These are phyloP conservation scores for Daldinia loculata DNA, from an alignment of 495 filamentous ascomycete genomes.

Conservation along the genomic window DNA sequence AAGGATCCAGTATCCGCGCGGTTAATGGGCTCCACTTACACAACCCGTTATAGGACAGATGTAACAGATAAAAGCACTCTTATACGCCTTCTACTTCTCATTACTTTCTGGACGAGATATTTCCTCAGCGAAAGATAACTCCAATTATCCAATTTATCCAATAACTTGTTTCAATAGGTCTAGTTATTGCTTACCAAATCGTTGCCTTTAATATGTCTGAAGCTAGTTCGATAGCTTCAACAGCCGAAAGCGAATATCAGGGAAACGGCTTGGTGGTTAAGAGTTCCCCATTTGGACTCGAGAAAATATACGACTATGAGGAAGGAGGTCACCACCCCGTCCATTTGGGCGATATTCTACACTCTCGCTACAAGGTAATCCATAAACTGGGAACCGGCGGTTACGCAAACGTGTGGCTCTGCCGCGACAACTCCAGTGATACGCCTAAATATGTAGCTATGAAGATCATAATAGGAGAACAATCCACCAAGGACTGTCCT, in stretches of 20 bases:
- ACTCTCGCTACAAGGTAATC: conserved; percentile 49
- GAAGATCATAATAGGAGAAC: conserved; percentile 44
- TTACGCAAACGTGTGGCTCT: conserved; percentile 52
- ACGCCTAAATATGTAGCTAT: conserved; percentile 40
- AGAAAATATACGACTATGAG: conserved; percentile 43
- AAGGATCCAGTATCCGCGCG: background rate
- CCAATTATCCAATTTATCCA: background rate
- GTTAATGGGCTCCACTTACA: background rate
- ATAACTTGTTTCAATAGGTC: background rate
- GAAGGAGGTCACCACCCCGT: conserved; percentile 53
- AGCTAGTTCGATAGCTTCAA: background rate
- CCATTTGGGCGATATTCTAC: conserved; percentile 49
- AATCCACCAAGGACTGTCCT: no score
- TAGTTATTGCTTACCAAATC: no score
- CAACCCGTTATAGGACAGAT: background rate
- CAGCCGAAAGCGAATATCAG: background rate
- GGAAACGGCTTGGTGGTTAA: background rate
- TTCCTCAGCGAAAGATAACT: background rate
- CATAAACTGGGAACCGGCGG: conserved; percentile 54
- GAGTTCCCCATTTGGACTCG: conserved; percentile 18
- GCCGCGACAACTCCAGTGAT: conserved; percentile 35
- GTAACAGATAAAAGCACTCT: background rate
- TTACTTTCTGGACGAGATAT: background rate
- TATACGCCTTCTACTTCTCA: background rate
- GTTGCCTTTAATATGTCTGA: background rate